phyloP scores from a whole-genome alignment of 305 asterid genomes.

The Solanum hybrid region DNA sequence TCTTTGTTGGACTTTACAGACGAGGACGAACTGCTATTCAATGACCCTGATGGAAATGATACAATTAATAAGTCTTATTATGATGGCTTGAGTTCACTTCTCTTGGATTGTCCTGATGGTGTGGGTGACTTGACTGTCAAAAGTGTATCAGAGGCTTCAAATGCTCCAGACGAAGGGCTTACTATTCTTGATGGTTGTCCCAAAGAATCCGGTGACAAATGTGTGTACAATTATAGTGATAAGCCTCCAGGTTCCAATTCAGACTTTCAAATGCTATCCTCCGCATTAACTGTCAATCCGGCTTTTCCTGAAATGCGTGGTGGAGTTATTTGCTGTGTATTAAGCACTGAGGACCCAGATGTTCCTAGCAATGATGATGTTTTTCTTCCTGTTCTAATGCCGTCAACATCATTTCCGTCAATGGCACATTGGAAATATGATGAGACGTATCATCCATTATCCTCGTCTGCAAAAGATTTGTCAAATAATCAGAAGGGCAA shows the following conservation, averaged over 20 bases:
- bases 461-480: conserved; percentile 25
- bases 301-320: conserved; percentile 55
- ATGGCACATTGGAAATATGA: conserved; percentile 26
- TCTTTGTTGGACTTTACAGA: conserved; percentile 32
- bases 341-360: conserved; percentile 58
- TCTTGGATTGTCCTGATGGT: conserved; percentile 42
- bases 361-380: conserved; percentile 80
- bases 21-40: conserved; percentile 35
- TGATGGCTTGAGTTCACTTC: conserved; percentile 40
- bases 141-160: conserved; percentile 18
- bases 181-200: conserved; percentile 9
- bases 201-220: conserved; percentile 10
- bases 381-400: conserved; percentile 56
- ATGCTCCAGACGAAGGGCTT: conserved; percentile 18
- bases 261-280: conserved; percentile 25
- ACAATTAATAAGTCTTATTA: conserved; percentile 21
- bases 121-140: conserved; percentile 17
- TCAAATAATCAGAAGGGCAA: conserved; percentile 21
- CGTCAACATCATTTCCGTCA: conserved; percentile 32
- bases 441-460: conserved; percentile 25
- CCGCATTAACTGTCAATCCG: conserved; percentile 27
- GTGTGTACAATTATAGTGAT: conserved; percentile 13
- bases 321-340: conserved; percentile 61
- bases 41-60: conserved; percentile 17
- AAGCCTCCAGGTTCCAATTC: conserved; percentile 7